A percentile compares a stretch with the other conserved stretches of the same genome.
Conservation (phyloP, 257 asterid genomes). For the Thymus quinquecostatus region DNA sequence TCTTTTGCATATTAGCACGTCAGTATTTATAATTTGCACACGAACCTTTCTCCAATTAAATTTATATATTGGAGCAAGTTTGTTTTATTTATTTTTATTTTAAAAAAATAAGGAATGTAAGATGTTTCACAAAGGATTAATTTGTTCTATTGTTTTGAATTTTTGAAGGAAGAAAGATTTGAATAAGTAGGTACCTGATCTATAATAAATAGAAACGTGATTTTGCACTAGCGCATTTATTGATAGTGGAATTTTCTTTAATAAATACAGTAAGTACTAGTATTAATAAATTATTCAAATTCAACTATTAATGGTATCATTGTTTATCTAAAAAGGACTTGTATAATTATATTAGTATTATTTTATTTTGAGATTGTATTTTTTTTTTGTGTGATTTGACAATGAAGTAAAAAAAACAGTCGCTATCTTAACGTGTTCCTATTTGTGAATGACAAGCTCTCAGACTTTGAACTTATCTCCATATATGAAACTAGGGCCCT, state of each 20-base stretch:
- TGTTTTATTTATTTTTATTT: too few relatives aligned
- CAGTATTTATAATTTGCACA: too few relatives aligned
- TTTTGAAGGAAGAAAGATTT: not conserved
- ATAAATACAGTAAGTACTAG: not conserved
- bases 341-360: not conserved
- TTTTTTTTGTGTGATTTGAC: not conserved
- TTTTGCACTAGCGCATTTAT: not conserved
- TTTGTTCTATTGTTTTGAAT: not conserved
- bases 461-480: not conserved
- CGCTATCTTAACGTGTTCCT: not conserved
- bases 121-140: not conserved
- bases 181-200: not conserved
- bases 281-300: too few relatives aligned
- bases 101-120: too few relatives aligned
- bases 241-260: not conserved
- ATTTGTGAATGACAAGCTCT: constrained; percentile 8
- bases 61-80: too few relatives aligned
- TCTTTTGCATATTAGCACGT: too few relatives aligned
- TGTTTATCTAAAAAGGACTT: not conserved
- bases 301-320: too few relatives aligned
- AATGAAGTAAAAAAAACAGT: constrained; percentile 17
- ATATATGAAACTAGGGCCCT: not conserved
- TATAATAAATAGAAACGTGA: constrained; percentile 20
- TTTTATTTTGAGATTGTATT: too few relatives aligned
- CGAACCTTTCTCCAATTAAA: too few relatives aligned